Evolutionary conservation across 345 rosid genomes (phyloP), one percentile per base, ranked within the genome.

Genomic region (Salix arbutifolia): DNA sequence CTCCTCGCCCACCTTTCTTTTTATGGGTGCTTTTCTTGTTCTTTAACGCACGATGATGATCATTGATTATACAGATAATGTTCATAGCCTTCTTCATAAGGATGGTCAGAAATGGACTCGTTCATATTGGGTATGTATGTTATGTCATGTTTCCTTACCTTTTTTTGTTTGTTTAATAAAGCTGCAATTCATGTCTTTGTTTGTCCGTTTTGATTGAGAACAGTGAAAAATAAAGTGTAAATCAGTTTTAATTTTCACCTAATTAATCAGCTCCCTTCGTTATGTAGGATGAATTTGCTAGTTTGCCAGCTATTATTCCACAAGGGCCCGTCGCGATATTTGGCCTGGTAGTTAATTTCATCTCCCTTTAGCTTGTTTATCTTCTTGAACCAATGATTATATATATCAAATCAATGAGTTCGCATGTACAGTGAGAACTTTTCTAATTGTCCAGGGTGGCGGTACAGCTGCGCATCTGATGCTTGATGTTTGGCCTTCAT

Each of bases 391-490:
- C 23, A 44, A 40, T 40, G 44, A 40, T 10, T 40, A 10, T 40
- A 50, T 37, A 14, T 30, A 44, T 1, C 28, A 44, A n/a, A 8
- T 12, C n/a, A 67, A 17, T 19, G 7, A 25, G 14, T 58, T 65
- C 28, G n/a, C 31, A 31, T 23, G 2, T 74, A 38, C 66, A 56
- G 28, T 64, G 50, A 30, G 50, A 30, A 58, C 17, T 77, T 40
- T 61, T 30, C 77, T 26, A 3, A 76, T 79, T 31, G 46, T 78
- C 25, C 65, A 89, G 94, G 98, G 95, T 42, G 98, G 94, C 76
- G 98, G 98, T 79, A 94, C 98, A 23, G 92, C 92, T 73, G 98
- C 96, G 37, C 92, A 87, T 78, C 74, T 92, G 87, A 89, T 92
- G 87, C 98, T 92, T 80, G 83, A 87, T 33, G 71, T 84, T 35